These are phyloP conservation scores for Globisporangium cederbergense DNA, from an alignment of 352 stramenopile genomes.

Conservation along the genomic window DNA sequence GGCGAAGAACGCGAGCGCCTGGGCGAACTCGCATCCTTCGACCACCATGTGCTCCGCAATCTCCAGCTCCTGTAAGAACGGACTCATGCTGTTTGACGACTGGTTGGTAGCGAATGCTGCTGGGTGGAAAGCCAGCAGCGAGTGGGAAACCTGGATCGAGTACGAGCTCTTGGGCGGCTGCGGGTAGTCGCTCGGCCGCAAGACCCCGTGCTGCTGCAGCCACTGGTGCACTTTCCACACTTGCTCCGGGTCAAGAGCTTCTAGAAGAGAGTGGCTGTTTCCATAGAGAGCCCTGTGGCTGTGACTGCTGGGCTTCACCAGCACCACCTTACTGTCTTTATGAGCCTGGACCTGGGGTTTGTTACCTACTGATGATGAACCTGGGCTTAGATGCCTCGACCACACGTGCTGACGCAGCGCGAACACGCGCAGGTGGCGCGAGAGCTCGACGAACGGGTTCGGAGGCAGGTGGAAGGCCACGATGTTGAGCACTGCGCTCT, in stretches of 20 bases:
- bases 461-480: slow-evolving; percentile 36
- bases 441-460: slow-evolving; percentile 48
- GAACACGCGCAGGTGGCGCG: slow-evolving; percentile 33
- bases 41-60: slow-evolving; percentile 40
- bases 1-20: slow-evolving; percentile 37
- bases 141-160: slow-evolving; percentile 24
- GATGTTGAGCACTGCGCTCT: slow-evolving; percentile 48
- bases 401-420: slow-evolving; percentile 32
- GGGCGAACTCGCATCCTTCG: slow-evolving; percentile 29
- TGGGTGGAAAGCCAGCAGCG: slow-evolving; percentile 27
- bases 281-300: slow-evolving; percentile 12
- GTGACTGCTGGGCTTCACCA: neutral
- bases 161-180: slow-evolving; percentile 43
- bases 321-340: neutral
- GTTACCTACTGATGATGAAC: neutral
- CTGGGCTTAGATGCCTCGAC: slow-evolving; percentile 9
- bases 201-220: slow-evolving; percentile 22
- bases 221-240: slow-evolving; percentile 21
- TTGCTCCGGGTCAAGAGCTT: slow-evolving; percentile 9
- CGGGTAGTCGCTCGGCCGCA: slow-evolving; percentile 18
- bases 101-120: slow-evolving; percentile 11
- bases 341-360: neutral
- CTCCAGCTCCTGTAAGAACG: slow-evolving; percentile 15
- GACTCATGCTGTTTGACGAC: neutral
- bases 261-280: slow-evolving; percentile 18